Conservation (phyloP, 345 rosid genomes). For the Brassica nigra region DNA sequence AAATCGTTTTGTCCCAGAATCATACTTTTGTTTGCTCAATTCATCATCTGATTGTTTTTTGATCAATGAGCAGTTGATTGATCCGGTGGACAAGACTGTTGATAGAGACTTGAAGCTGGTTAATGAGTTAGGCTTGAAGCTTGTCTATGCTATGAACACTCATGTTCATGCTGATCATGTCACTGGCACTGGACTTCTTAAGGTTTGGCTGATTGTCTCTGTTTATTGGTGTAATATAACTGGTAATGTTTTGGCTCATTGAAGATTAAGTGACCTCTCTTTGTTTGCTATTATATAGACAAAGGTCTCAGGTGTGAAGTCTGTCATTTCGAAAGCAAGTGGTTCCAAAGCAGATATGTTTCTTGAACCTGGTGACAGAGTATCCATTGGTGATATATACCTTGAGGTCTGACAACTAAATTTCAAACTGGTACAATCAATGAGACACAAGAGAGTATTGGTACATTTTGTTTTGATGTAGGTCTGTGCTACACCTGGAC, state of each 20-base stretch:
- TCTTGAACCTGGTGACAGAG: slow-evolving; percentile 68
- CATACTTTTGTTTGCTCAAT: background rate
- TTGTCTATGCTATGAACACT: slow-evolving; percentile 82
- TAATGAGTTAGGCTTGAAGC: slow-evolving; percentile 75
- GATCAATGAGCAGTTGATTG: slow-evolving; percentile 64
- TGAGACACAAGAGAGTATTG: background rate
- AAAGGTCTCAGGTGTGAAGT: slow-evolving; percentile 61
- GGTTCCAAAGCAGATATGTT: slow-evolving; percentile 78
- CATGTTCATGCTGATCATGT: slow-evolving; percentile 99
- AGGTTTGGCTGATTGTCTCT: slow-evolving; percentile 46
- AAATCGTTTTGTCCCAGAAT: background rate
- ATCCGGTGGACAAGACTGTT: slow-evolving; percentile 87
- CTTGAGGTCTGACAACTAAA: slow-evolving; percentile 56
- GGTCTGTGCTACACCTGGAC: slow-evolving; percentile 96
- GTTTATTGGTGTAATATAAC: too few species aligned
- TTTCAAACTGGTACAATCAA: background rate
- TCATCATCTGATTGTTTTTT: background rate
- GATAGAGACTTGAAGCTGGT: slow-evolving; percentile 79
- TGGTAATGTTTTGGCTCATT: background rate
- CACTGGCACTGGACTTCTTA: slow-evolving; percentile 84
- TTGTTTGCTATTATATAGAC: slow-evolving; percentile 42
- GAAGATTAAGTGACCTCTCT: slow-evolving; percentile 9
- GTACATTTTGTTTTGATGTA: slow-evolving; percentile 28
- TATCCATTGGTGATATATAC: slow-evolving; percentile 65
- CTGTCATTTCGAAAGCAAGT: slow-evolving; percentile 80